Percentiles rank a stretch among this genome's conserved stretches.
These are phyloP conservation scores for Penicillium canariense DNA, from an alignment of 495 filamentous ascomycete species.

Conservation along the genomic window DNA sequence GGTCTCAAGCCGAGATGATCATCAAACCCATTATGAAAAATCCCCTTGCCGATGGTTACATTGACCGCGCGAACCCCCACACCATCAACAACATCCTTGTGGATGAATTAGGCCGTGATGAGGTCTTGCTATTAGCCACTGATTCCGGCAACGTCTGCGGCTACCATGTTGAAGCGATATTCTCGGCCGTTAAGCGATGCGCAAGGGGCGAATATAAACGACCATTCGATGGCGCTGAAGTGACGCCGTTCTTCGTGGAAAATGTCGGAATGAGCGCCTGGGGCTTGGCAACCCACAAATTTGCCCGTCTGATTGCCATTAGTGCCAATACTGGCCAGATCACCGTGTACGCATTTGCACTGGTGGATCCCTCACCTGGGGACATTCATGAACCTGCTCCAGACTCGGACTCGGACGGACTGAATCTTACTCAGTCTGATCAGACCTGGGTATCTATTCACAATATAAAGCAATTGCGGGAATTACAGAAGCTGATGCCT, in stretches of 20 bases:
- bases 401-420: conserved; percentile 10
- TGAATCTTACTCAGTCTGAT: conserved; percentile 20
- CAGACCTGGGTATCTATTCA: conserved; percentile 40
- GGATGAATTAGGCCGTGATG: conserved; percentile 74
- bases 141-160: conserved; percentile 90
- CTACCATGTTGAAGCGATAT: conserved; percentile 65
- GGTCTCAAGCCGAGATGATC: conserved; percentile 59
- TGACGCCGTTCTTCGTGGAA: conserved; percentile 64
- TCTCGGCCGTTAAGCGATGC: conserved; percentile 40
- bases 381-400: conserved; percentile 22
- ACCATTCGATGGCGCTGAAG: conserved; percentile 29
- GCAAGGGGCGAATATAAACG: conserved; percentile 20
- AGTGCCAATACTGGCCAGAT: conserved; percentile 69
- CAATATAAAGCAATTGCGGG: conserved; percentile 20
- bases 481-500: conserved; percentile 33
- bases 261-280: conserved; percentile 79
- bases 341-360: conserved; percentile 71
- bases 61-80: conserved; percentile 60
- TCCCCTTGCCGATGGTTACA: conserved; percentile 47
- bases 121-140: conserved; percentile 71
- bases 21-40: conserved; percentile 59
- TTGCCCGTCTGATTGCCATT: conserved; percentile 76
- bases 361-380: conserved; percentile 39
- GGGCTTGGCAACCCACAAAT: conserved; percentile 83
- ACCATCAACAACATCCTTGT: conserved; percentile 76